Evolutionary conservation across 2,329 filamentous ascomycete genomes (phyloP).

Genomic region (Penicillium thymicola): DNA sequence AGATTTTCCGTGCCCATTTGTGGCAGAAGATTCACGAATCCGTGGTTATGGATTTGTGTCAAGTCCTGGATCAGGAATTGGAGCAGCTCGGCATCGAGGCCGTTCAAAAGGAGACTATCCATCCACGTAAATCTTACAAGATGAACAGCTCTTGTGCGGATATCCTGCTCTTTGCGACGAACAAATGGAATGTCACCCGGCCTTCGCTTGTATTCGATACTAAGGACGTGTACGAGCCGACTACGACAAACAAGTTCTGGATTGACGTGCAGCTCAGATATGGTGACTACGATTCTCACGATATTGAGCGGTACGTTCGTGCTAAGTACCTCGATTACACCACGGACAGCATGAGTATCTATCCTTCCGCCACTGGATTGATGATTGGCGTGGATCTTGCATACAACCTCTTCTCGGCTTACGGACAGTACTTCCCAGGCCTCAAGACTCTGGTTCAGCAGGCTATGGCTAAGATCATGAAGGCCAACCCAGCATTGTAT

Average conservation of each 20-base stretch:
- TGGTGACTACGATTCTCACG: constrained; percentile 97
- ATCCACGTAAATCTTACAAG: constrained; percentile 99
- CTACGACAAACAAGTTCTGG: constrained; percentile 99
- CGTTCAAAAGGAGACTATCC: constrained; percentile 98
- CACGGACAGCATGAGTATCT: constrained; percentile 97
- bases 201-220: constrained; percentile 93
- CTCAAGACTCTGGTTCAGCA: constrained; percentile 93
- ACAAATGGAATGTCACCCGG: constrained; percentile 97
- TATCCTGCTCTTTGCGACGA: constrained; percentile 91
- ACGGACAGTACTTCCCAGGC: constrained; percentile 97
- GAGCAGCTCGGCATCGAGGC: constrained; percentile 95
- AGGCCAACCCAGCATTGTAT: constrained; percentile 94
- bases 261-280: constrained; percentile 94
- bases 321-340: constrained; percentile 99
- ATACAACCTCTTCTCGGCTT: constrained; percentile 97
- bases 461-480: constrained; percentile 99
- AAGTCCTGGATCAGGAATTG: constrained; percentile 96
- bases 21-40: constrained; percentile 99
- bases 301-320: constrained; percentile 95
- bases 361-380: constrained; percentile 90
- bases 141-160: constrained; percentile 99
- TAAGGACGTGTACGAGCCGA: constrained; percentile 90
- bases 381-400: constrained; percentile 98
- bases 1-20: constrained; percentile 98
- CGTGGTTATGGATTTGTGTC: constrained; percentile 97